Evolutionary conservation across 257 asterid genomes (phyloP).

Genomic region (Ocimum tenuiflorum): DNA sequence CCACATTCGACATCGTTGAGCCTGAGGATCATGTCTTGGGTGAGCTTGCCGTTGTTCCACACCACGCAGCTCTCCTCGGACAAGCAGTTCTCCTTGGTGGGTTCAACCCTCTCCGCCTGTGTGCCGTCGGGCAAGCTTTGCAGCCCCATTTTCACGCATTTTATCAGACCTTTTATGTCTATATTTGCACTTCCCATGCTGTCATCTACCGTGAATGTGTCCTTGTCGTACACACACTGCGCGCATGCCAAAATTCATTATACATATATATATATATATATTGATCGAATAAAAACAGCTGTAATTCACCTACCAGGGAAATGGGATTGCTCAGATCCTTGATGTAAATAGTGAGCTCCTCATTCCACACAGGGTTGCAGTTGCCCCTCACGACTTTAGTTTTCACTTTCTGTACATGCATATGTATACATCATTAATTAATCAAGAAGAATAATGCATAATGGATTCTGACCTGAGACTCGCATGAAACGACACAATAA

Average conservation of each 20-base stretch:
- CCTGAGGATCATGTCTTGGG: conserved; percentile 59
- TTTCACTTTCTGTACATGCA: conserved; percentile 48
- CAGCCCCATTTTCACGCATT: conserved; percentile 46
- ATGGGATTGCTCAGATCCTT: conserved; percentile 52
- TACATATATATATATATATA: too few relatives aligned
- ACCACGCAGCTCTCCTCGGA: conserved; percentile 51
- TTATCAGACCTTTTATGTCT: conserved; percentile 44
- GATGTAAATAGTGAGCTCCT: conserved; percentile 58
- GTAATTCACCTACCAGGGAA: conserved; percentile 40
- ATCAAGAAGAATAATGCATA: too few relatives aligned
- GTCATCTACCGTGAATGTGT: conserved; percentile 74
- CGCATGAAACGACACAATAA: conserved; percentile 55
- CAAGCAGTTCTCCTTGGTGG: conserved; percentile 42
- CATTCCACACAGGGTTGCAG: conserved; percentile 77
- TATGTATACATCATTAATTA: not conserved
- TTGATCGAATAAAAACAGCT: too few relatives aligned
- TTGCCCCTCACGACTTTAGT: conserved; percentile 56
- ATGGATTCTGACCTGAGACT: conserved; percentile 36
- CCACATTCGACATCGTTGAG: conserved; percentile 62
- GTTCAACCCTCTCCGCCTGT: conserved; percentile 49
- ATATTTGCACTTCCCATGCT: conserved; percentile 63
- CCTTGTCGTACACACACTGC: conserved; percentile 68
- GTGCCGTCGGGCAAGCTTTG: conserved; percentile 53
- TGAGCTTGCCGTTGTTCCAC: conserved; percentile 62
- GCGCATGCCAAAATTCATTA: not conserved